These are phyloP conservation scores for Microdochium trichocladiopsis DNA, from an alignment of 2,329 filamentous ascomycete species.

Conservation along the genomic window DNA sequence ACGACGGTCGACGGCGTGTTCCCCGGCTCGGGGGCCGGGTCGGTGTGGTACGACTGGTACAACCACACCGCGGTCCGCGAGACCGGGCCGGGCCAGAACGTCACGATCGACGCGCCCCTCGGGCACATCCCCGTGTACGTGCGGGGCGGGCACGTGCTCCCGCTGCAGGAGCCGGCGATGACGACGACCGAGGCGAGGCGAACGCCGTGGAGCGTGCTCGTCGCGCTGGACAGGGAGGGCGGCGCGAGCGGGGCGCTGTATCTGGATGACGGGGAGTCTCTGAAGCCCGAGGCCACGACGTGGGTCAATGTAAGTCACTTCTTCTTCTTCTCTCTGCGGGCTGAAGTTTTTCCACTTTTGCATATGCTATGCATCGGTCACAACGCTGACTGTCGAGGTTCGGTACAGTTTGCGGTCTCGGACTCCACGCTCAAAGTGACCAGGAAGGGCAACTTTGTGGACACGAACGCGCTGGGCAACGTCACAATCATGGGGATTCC, in stretches of 20 bases:
- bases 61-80: constrained; percentile 46
- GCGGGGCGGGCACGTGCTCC: constrained; percentile 60
- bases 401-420: constrained; percentile 32
- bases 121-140: constrained; percentile 66
- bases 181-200: constrained; percentile 57
- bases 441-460: constrained; percentile 43
- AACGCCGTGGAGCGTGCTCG: constrained; percentile 61
- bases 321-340: background rate
- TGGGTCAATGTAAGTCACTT: constrained; percentile 36
- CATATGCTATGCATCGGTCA: too few species aligned
- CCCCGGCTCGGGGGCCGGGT: constrained; percentile 52
- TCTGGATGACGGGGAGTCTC: constrained; percentile 67
- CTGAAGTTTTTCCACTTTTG: too few species aligned
- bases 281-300: constrained; percentile 47
- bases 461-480: constrained; percentile 51
- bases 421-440: constrained; percentile 36
- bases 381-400: constrained; percentile 2
- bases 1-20: constrained; percentile 61
- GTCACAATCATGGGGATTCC: constrained; percentile 55
- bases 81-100: constrained; percentile 25
- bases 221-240: constrained; percentile 48
- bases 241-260: constrained; percentile 58
- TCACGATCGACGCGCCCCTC: constrained; percentile 39
- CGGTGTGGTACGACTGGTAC: constrained; percentile 77
- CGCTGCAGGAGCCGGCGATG: constrained; percentile 60